Base-by-base conservation (phyloP, 805 yeast genomes). In the Ogataea pini region DNA sequence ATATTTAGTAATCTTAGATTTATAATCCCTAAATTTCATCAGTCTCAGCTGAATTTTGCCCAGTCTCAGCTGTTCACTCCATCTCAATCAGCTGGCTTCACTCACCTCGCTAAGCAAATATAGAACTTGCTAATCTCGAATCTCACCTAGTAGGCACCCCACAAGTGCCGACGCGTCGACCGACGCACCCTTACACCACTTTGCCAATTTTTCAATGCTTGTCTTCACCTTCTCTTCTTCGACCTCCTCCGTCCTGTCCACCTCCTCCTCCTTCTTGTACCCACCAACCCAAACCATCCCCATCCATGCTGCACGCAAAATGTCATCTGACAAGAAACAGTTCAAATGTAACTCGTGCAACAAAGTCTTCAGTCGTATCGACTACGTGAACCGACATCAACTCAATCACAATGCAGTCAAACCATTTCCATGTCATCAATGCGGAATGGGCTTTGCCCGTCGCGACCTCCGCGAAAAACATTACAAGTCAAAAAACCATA, bases 381-480 rank as follows among this genome's bases (percentile, higher is more conserved):
- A 67, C 45, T 68, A 67, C 46, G 51, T 68, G 3, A 46, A 54
- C 16, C 40, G 72, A 31, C 72, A 68, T 46, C 67, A 62, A 39
- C 55, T 58, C 10, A 68, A 65, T 45, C 72, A 68, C 49, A 51
- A 58, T 2, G 32, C 43, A 1, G 56, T 62, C 7, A 59, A 61
- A 32, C 71, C 69, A 1, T 67, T 54, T 37, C 34, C 48, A 2
- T 68, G 72, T 41, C 36, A 34, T 2, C 52, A 57, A 13, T 68
- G 72, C 45, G 41, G 52, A 3, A 43, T 55, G 4, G 44, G 56
- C 1, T 68, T 67, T 52, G 63, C 71, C 5, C 52, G 72, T 39
- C 60, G 58, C 28, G 72, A 68, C 43, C 48, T 68, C 12, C 44
- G 63, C n/a, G 66, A 62, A 14, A 68, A 68, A 52, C 69, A 65